These are phyloP conservation scores for Anthoceros angustus DNA, from an alignment of 225 moss, liverwort and hornwort genomes.

Conservation along the genomic window DNA sequence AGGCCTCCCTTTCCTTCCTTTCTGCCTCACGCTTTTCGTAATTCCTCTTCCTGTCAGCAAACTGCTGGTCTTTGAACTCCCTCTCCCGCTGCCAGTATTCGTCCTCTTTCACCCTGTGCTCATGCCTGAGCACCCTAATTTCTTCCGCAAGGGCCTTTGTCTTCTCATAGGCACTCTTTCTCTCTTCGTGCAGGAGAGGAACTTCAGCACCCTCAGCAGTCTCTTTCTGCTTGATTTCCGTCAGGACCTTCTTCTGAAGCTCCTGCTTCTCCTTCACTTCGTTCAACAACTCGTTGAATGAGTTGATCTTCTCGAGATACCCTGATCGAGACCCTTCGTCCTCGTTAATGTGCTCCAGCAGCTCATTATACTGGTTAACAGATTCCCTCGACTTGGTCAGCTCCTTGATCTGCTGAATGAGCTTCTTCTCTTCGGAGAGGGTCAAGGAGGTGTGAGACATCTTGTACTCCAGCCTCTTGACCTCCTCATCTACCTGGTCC, in stretches of 20 bases:
- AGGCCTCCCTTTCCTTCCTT: conserved; percentile 60
- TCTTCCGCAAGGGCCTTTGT: conserved; percentile 46
- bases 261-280: conserved; percentile 52
- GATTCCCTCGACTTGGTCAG: conserved; percentile 54
- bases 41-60: conserved; percentile 44
- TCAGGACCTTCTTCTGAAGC: conserved; percentile 37
- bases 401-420: conserved; percentile 75
- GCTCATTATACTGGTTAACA: conserved; percentile 60
- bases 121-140: conserved; percentile 41
- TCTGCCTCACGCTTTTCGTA: conserved; percentile 82
- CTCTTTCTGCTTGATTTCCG: conserved; percentile 50
- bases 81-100: conserved; percentile 67
- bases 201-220: conserved; percentile 41
- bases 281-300: conserved; percentile 45
- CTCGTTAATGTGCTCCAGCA: conserved; percentile 36
- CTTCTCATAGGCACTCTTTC: conserved; percentile 48
- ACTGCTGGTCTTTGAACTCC: conserved; percentile 65
- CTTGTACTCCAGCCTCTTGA: conserved; percentile 64
- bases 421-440: conserved; percentile 79
- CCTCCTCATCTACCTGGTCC: conserved; percentile 84
- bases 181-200: conserved; percentile 46
- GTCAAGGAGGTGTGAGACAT: conserved; percentile 64
- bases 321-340: conserved; percentile 42
- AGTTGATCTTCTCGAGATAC: conserved; percentile 43
- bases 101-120: conserved; percentile 55